Percentiles rank a stretch among this genome's conserved stretches.
Evolutionary conservation across 2,329 filamentous ascomycete species (phyloP).

Genomic region (Simplicillium aogashimaense): DNA sequence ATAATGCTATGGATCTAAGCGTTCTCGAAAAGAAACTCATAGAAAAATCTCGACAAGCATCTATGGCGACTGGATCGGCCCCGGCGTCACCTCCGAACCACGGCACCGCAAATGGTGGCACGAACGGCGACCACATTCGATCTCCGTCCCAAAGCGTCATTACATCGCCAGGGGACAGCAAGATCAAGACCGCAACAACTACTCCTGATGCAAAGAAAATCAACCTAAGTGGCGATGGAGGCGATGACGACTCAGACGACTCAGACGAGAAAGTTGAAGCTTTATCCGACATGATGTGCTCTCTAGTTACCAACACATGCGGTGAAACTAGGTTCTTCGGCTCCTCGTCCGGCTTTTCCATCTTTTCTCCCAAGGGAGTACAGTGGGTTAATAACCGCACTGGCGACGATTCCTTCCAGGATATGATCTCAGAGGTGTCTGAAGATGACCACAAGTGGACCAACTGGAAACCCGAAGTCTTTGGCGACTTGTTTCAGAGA

Average conservation of each 20-base stretch:
- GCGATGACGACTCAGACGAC: slow-evolving; percentile 30
- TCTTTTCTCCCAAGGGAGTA: slow-evolving; percentile 96
- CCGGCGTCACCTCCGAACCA: slow-evolving; percentile 40
- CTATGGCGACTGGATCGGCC: slow-evolving; percentile 34
- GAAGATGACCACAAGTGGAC: slow-evolving; percentile 93
- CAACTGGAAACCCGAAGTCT: slow-evolving; percentile 97
- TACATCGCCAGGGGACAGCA: slow-evolving; percentile 35
- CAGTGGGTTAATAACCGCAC: slow-evolving; percentile 98
- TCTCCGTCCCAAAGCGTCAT: slow-evolving; percentile 39
- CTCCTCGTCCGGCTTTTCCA: slow-evolving; percentile 95
- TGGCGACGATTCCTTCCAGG: slow-evolving; percentile 87
- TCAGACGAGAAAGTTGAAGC: slow-evolving; percentile 66
- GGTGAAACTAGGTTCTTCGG: slow-evolving; percentile 96
- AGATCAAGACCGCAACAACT: slow-evolving; percentile 13
- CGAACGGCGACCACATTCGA: slow-evolving; percentile 19
- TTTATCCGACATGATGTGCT: slow-evolving; percentile 98
- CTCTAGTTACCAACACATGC: slow-evolving; percentile 84
- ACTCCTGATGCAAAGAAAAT: slow-evolving; percentile 10
- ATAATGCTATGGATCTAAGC: slow-evolving; percentile 77
- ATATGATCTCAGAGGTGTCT: slow-evolving; percentile 87
- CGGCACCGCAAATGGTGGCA: slow-evolving; percentile 21
- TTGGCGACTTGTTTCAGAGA: slow-evolving; percentile 81
- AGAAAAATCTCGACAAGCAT: slow-evolving; percentile 45
- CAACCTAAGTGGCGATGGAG: slow-evolving; percentile 15
- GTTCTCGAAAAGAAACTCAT: slow-evolving; percentile 70